Percentiles rank a stretch among this genome's conserved stretches.
phyloP scores from a whole-genome alignment of 2,329 filamentous ascomycete genomes.

The Colletotrichum agaves region DNA sequence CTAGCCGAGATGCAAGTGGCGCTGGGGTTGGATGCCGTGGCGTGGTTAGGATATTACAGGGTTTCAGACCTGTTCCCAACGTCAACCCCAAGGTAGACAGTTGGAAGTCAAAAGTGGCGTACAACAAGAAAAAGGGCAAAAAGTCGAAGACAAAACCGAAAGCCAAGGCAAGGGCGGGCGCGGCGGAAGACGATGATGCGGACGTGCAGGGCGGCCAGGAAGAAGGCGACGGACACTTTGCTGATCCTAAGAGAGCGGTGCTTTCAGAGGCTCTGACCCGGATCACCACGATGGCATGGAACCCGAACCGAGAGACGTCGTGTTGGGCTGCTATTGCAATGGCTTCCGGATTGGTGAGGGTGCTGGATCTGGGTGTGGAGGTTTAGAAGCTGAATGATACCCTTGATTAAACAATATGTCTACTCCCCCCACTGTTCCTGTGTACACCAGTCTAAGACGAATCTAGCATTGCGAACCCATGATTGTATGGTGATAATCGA shows the following conservation, averaged over 20 bases:
- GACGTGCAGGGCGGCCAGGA: conserved; percentile 40
- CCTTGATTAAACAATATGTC: conserved; percentile 26
- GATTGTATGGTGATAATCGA: conserved; percentile 82
- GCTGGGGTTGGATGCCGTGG: conserved; percentile 48
- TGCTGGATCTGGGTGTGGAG: conserved; percentile 73
- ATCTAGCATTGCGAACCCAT: conserved; percentile 62
- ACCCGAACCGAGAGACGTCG: conserved; percentile 72
- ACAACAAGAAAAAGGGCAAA: conserved; percentile 50
- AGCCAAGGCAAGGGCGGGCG: conserved; percentile 43
- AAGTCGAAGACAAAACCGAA: conserved; percentile 51
- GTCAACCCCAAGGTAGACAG: conserved; percentile 56
- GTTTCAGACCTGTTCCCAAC: conserved; percentile 62
- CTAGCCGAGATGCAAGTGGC: neutral
- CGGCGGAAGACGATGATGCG: conserved; percentile 43
- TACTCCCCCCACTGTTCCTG: neutral
- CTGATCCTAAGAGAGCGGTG: conserved; percentile 55
- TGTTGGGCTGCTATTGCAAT: conserved; percentile 75
- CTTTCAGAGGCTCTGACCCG: conserved; percentile 72
- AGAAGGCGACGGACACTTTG: conserved; percentile 39
- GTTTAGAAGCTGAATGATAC: conserved; percentile 33
- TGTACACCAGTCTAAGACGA: neutral
- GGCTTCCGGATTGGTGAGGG: conserved; percentile 73
- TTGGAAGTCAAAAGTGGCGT: conserved; percentile 51
- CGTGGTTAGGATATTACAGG: conserved; percentile 61
- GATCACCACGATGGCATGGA: conserved; percentile 73